These are phyloP conservation scores for Rhododendron ovatum DNA, from an alignment of 148 eudicot species.

Conservation along the genomic window DNA sequence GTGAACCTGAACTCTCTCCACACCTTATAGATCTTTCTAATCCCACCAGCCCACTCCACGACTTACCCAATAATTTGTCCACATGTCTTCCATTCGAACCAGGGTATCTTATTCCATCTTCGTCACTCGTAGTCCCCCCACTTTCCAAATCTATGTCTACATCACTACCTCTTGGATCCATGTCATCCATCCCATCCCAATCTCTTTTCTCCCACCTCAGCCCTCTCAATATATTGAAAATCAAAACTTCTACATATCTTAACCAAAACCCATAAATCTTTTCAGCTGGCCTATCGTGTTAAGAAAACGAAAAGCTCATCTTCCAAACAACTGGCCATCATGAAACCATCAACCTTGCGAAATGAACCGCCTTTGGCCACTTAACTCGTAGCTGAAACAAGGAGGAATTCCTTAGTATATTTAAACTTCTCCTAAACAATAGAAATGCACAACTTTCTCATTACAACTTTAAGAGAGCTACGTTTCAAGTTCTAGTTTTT, in stretches of 20 bases:
- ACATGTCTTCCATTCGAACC: not conserved
- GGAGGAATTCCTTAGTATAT: not conserved
- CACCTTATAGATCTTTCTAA: slow-evolving; percentile 7
- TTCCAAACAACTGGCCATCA: not conserved
- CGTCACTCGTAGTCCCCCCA: slow-evolving; percentile 37
- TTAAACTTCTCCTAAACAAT: not conserved
- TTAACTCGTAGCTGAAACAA: not conserved
- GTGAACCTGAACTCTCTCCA: slow-evolving; percentile 14
- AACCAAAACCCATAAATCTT: not conserved
- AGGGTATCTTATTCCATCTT: slow-evolving; percentile 14
- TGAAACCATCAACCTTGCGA: not conserved
- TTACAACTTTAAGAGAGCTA: not conserved
- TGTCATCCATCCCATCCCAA: slow-evolving; percentile 26
- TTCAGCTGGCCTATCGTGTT: not conserved
- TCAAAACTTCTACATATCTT: not conserved
- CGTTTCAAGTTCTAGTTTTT: not conserved
- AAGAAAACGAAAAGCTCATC: not conserved
- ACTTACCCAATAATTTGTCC: slow-evolving; percentile 16
- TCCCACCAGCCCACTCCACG: slow-evolving; percentile 19
- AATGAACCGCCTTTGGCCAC: not conserved
- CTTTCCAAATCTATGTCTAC: slow-evolving; percentile 41
- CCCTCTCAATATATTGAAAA: not conserved
- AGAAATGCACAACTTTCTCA: not conserved
- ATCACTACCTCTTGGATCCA: slow-evolving; percentile 18
- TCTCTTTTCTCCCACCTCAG: not conserved